A percentile compares a stretch with the other conserved stretches of the same genome.
These are phyloP conservation scores for Macrolepiota dolichaula DNA, from an alignment of 768 basidiomycete species.

Conservation along the genomic window DNA sequence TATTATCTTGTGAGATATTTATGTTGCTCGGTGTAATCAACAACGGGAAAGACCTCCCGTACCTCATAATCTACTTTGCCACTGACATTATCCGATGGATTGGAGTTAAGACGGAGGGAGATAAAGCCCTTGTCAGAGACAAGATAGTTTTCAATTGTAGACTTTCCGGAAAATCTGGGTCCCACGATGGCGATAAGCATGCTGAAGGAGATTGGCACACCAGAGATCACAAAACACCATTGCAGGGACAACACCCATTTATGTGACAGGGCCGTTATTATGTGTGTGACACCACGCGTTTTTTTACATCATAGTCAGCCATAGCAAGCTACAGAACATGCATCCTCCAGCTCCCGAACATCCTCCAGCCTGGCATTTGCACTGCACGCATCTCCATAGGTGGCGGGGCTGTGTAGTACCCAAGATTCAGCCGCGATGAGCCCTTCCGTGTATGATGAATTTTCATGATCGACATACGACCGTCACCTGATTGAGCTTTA, in stretches of 20 bases:
- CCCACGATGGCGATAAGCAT: constrained; percentile 75
- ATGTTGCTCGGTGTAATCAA: neutral
- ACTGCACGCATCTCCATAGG: neutral
- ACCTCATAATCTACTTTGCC: constrained; percentile 10
- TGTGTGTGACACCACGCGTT: constrained; percentile 13
- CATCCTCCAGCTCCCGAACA: neutral
- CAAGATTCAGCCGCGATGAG: neutral
- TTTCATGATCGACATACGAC: neutral
- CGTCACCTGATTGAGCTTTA: neutral
- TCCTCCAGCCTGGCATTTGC: neutral
- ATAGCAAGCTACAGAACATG: neutral
- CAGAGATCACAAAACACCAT: neutral
- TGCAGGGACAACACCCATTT: neutral
- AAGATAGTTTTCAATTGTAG: constrained; percentile 57
- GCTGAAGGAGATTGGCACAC: neutral
- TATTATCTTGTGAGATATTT: constrained; percentile 10
- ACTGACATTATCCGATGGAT: neutral
- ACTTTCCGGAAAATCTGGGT: constrained; percentile 59
- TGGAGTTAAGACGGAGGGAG: constrained; percentile 37
- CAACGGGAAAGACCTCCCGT: neutral
- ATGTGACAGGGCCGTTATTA: constrained; percentile 2
- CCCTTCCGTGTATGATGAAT: neutral
- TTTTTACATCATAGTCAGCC: neutral
- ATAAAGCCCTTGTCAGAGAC: constrained; percentile 55
- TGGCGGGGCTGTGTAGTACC: neutral